These are phyloP conservation scores for Neocucurbitaria cava DNA, from an alignment of 2,329 filamentous ascomycete genomes.

Conservation along the genomic window DNA sequence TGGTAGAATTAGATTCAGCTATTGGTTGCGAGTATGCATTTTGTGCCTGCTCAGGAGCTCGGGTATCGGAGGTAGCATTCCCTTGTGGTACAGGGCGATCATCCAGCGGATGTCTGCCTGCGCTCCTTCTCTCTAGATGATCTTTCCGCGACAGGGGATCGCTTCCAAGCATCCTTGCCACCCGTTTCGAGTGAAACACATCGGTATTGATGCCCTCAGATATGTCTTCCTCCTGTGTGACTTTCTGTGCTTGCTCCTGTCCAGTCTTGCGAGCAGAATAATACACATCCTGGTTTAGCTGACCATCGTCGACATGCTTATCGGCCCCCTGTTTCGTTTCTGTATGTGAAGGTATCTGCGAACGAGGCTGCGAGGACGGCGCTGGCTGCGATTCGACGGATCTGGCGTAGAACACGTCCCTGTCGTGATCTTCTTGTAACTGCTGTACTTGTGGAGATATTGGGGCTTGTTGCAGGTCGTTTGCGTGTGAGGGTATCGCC, in stretches of 20 bases:
- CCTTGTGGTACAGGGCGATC: conserved; percentile 8
- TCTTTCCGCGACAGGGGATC: conserved; percentile 47
- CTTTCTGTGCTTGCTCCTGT: conserved; percentile 25
- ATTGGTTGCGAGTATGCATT: conserved; percentile 14
- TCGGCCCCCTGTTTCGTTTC: conserved; percentile 55
- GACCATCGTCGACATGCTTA: conserved; percentile 49
- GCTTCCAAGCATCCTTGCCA: conserved; percentile 63
- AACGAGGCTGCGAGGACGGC: conserved; percentile 60
- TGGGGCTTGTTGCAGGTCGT: conserved; percentile 51
- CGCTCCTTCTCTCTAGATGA: conserved; percentile 42
- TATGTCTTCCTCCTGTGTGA: conserved; percentile 52
- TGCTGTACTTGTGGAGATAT: conserved; percentile 30
- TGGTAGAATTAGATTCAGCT: conserved; percentile 20
- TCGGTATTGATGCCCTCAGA: conserved; percentile 66
- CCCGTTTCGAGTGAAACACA: conserved; percentile 67
- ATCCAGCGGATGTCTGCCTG: conserved; percentile 17
- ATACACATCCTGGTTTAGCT: conserved; percentile 64
- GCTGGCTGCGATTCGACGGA: conserved; percentile 56
- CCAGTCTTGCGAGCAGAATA: conserved; percentile 47
- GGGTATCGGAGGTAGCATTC: conserved; percentile 35
- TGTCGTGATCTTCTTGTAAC: conserved; percentile 52
- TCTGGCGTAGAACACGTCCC: conserved; percentile 64
- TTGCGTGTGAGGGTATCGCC: conserved; percentile 60
- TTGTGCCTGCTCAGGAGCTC: conserved; percentile 18
- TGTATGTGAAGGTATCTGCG: conserved; percentile 62